Base-by-base conservation (phyloP, 1,284 basidiomycete genomes). In the Cystobasidiaceae sp. region DNA sequence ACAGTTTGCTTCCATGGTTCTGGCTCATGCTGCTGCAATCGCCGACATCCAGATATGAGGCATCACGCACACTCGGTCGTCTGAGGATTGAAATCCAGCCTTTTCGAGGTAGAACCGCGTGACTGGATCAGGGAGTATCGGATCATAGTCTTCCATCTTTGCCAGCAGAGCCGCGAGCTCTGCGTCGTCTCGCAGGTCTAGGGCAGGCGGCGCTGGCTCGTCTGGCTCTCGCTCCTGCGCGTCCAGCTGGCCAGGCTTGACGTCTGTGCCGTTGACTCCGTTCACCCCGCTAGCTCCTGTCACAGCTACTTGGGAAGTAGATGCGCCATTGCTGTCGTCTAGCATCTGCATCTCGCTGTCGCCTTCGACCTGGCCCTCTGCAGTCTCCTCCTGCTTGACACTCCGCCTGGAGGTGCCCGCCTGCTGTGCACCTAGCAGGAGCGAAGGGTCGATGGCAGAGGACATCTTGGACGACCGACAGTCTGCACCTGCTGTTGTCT, bases 101-200 rank as follows among this genome's bases (percentile, higher is more conserved):
- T 87, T 83, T 77, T 98, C 93, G 9, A 99, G 84, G 78, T 97
- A 98, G 78, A 94, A 97, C 74, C 97, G 92, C 3, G 94, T 96
- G 15, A 99, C 93, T 77, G 98, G 93, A 75, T 94, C 96, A 1
- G 96, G 96, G 71, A 99, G 92, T 77, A 99, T 77, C 37, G 96
- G 96, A 73, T 96, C 90, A 77, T 97, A 97, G 45, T 94, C 92
- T 74, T 98, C 94, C 39, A 99, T 81, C 87, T 94, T 90, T 51
- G 93, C 81, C 79, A 99, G 82, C 74, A 99, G 93, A 76, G 98
- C 93, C 4, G 90, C 91, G 46, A 99, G 78, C 1, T 89, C 93
- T 51, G 89, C 83, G 76, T 96, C 73, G 44, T 74, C 75, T 21
- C 49, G 39, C 11, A 41, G 28, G 21, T 62, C 59, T 6, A 57